Percentiles rank a stretch among this genome's conserved stretches.
Evolutionary conservation across 306 rosid genomes (phyloP).

Genomic region (Malus sylvestris): DNA sequence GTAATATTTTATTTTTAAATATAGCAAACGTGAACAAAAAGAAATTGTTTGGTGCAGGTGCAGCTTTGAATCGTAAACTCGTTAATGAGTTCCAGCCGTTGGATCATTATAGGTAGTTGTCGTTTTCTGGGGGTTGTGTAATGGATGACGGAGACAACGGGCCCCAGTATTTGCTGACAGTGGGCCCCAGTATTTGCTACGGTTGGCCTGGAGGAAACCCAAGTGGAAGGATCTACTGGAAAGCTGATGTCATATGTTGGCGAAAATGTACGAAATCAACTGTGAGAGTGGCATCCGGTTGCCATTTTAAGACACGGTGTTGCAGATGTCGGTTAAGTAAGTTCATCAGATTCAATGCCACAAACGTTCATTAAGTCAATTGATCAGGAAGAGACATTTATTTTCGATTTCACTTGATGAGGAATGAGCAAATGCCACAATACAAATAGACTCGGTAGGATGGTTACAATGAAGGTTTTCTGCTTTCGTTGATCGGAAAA

Average conservation of each 20-base stretch:
- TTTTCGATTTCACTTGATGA: no score
- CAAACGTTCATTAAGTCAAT: no score
- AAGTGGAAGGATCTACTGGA: constrained; percentile 11
- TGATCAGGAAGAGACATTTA: no score
- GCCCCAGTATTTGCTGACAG: background rate
- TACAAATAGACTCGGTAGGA: constrained; percentile 16
- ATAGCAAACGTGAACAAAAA: background rate
- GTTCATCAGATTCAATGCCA: no score
- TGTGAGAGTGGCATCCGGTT: constrained; percentile 10
- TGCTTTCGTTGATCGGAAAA: constrained; percentile 22
- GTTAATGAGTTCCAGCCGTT: no score
- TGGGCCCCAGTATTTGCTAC: background rate
- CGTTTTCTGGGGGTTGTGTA: background rate
- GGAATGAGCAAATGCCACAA: background rate
- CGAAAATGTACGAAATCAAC: background rate
- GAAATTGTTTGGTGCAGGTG: no score
- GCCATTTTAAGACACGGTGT: background rate
- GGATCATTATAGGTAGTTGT: no score
- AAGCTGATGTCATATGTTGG: constrained; percentile 10
- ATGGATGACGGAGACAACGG: constrained; percentile 16
- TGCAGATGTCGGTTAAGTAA: no score
- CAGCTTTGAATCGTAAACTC: background rate
- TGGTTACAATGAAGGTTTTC: constrained; percentile 25
- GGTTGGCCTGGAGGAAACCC: constrained; percentile 13
- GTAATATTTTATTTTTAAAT: background rate